phyloP scores from a whole-genome alignment of 2,329 filamentous ascomycete species.

The Colletotrichum sp. region DNA sequence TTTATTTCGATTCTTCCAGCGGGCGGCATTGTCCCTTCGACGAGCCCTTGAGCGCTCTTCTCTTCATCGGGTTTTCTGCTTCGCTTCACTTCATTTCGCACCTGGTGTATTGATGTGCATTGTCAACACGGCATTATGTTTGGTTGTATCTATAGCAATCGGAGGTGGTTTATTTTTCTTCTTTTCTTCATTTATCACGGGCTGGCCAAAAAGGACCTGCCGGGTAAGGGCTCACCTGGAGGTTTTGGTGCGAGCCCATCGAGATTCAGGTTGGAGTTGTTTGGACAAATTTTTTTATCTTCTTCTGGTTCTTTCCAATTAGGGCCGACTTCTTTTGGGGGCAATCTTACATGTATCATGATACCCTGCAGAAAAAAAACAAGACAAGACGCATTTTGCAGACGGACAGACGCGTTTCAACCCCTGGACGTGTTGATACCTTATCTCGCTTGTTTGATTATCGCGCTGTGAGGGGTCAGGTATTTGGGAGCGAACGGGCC shows the following conservation, averaged over 20 bases:
- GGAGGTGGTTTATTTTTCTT: neutral
- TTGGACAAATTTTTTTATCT: neutral
- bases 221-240: neutral
- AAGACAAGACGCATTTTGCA: conserved; percentile 6
- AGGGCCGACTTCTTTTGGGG: conserved; percentile 7
- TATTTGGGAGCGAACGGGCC: neutral
- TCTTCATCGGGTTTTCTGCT: neutral
- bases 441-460: conserved; percentile 23
- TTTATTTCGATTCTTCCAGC: conserved; percentile 3
- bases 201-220: neutral
- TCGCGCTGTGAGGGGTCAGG: neutral
- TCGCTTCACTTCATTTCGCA: neutral
- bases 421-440: conserved; percentile 12
- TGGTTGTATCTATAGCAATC: neutral
- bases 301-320: conserved; percentile 1
- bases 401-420: conserved; percentile 11
- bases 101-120: neutral
- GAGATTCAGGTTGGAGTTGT: conserved; percentile 5
- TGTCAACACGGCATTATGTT: neutral
- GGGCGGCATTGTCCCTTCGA: conserved; percentile 5
- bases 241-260: neutral
- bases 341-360: conserved; percentile 20
- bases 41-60: neutral
- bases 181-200: neutral
- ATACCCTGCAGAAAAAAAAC: conserved; percentile 21